Percentiles rank a stretch among this genome's conserved stretches.
Conservation (phyloP, 208 protist species). For the Trypanosoma conorhini region DNA sequence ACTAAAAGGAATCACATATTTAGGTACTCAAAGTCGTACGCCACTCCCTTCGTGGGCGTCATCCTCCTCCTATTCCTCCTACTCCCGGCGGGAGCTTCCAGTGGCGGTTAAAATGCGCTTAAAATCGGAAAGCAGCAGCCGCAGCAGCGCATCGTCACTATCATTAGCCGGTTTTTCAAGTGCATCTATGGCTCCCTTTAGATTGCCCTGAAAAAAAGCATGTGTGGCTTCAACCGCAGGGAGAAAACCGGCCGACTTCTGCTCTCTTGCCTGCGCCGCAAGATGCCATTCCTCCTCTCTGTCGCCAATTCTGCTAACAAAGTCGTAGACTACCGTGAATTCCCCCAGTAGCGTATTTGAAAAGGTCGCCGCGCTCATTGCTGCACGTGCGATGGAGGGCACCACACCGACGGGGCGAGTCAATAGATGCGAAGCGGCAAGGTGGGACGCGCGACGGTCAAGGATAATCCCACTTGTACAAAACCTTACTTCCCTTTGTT, state of each 20-base stretch:
- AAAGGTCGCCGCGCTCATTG: not conserved
- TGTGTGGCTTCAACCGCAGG: constrained; percentile 59
- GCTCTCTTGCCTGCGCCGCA: constrained; percentile 57
- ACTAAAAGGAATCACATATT: too few relatives aligned
- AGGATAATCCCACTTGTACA: constrained; percentile 55
- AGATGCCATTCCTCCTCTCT: constrained; percentile 79
- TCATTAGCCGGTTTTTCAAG: constrained; percentile 26
- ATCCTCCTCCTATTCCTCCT: too few relatives aligned
- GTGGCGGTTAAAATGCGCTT: not conserved
- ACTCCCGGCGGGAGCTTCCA: too few relatives aligned
- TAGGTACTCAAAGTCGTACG: too few relatives aligned
- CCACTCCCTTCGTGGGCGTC: too few relatives aligned
- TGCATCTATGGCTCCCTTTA: constrained; percentile 25
- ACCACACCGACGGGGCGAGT: constrained; percentile 59
- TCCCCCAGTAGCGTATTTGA: constrained; percentile 10
- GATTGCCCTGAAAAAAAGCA: constrained; percentile 56
- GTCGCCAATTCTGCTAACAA: constrained; percentile 34
- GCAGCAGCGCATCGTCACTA: constrained; percentile 41
- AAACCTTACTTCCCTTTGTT: constrained; percentile 6
- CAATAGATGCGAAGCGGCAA: constrained; percentile 44
- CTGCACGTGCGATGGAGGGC: not conserved
- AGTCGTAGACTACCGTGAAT: constrained; percentile 64
- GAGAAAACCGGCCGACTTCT: constrained; percentile 43
- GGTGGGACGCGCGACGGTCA: constrained; percentile 51
- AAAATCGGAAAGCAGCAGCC: constrained; percentile 55